phyloP scores from a whole-genome alignment of 305 asterid genomes.

The Fraxinus albicans region DNA sequence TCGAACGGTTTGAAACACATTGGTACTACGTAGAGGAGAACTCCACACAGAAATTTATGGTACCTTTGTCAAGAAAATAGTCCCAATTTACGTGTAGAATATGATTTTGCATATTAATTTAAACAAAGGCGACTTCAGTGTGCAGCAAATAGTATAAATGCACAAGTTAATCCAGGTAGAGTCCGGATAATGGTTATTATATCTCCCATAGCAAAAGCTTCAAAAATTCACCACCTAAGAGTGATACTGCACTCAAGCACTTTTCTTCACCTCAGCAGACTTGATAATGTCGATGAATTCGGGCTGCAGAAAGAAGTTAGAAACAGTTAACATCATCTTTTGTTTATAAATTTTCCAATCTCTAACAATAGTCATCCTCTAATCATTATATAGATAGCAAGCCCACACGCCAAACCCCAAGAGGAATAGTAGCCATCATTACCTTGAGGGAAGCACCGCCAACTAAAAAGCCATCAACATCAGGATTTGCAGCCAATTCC shows the following conservation, averaged over 20 bases:
- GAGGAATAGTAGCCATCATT: slow-evolving; percentile 12
- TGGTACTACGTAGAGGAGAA: background rate
- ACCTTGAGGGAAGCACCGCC: slow-evolving; percentile 98
- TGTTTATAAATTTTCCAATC: background rate
- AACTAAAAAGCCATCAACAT: slow-evolving; percentile 84
- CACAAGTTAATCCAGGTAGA: slow-evolving; percentile 26
- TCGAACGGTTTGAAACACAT: background rate
- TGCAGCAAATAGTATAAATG: slow-evolving; percentile 21
- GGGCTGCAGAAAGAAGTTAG: slow-evolving; percentile 41
- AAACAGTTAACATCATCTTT: background rate
- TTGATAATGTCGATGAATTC: slow-evolving; percentile 96
- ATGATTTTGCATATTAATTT: slow-evolving; percentile 25
- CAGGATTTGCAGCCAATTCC: slow-evolving; percentile 75
- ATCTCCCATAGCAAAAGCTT: slow-evolving; percentile 38
- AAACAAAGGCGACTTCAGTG: slow-evolving; percentile 17
- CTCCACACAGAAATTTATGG: background rate
- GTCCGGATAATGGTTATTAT: slow-evolving; percentile 27
- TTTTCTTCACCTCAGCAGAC: slow-evolving; percentile 81
- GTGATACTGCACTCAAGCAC: slow-evolving; percentile 37
- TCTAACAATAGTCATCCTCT: background rate
- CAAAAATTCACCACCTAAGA: slow-evolving; percentile 24
- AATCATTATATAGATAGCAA: background rate
- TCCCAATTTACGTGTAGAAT: slow-evolving; percentile 2
- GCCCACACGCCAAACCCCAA: background rate
- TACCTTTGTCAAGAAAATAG: background rate